A percentile compares a stretch with the other conserved stretches of the same genome.
These are phyloP conservation scores for Linum lewisii DNA, from an alignment of 345 rosid genomes.

Conservation along the genomic window DNA sequence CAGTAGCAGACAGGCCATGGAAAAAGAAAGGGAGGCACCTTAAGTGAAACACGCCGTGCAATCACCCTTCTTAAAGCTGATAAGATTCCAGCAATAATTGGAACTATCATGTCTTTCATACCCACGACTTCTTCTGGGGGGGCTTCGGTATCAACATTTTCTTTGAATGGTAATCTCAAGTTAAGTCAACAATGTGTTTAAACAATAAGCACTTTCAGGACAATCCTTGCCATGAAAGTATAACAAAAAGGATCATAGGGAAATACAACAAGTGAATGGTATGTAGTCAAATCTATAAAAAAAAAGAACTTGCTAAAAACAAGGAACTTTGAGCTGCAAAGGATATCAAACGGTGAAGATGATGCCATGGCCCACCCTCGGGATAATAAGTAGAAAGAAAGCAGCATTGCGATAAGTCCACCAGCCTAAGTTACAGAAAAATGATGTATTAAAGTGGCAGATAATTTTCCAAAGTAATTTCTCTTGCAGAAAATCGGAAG, in stretches of 20 bases:
- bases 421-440: slow-evolving; percentile 46
- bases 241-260: background rate
- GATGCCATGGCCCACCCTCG: slow-evolving; percentile 93
- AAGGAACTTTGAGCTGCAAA: slow-evolving; percentile 11
- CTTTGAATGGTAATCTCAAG: slow-evolving; percentile 51
- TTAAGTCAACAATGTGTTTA: slow-evolving; percentile 42
- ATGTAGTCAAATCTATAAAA: background rate
- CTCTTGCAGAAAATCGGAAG: too few relatives aligned
- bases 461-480: too few relatives aligned
- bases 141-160: slow-evolving; percentile 30
- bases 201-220: slow-evolving; percentile 7
- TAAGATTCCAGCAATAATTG: slow-evolving; percentile 88
- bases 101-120: slow-evolving; percentile 63
- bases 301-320: slow-evolving; percentile 8
- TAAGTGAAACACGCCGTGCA: slow-evolving; percentile 86
- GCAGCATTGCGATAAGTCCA: slow-evolving; percentile 84
- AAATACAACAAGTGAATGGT: background rate
- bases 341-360: slow-evolving; percentile 91
- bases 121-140: slow-evolving; percentile 51
- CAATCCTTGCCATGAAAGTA: background rate
- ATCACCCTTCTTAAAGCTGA: slow-evolving; percentile 91
- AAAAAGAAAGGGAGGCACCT: slow-evolving; percentile 35
- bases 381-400: slow-evolving; percentile 76
- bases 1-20: background rate
- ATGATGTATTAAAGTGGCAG: background rate